Base-by-base conservation (phyloP, 495 filamentous ascomycete species). In the Lepidopterella palustris region DNA sequence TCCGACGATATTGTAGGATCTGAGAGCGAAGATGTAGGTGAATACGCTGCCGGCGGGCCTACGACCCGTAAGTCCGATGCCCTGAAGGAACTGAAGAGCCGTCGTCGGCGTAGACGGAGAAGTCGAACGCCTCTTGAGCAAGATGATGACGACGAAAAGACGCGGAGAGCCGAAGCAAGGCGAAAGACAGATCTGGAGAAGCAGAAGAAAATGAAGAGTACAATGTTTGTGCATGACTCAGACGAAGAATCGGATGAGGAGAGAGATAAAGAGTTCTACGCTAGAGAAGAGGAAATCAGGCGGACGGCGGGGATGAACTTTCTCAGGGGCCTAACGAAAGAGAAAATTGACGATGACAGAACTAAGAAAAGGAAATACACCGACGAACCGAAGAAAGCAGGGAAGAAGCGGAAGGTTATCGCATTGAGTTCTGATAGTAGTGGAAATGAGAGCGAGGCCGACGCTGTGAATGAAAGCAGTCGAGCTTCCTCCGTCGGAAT, bases 241-340 rank as follows among this genome's bases (percentile, higher is more conserved):
- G 90, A 93, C 55, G 89, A 95, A 56, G 89, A 95, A 60, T 86
- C 87, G 55, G 83, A 79, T 63, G 80, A 79, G 31, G 84, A 86
- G 51, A 75, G 76, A 39, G 82, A 88, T 66, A 71, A 70, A 55
- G 79, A 80, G 40, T 95, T 93, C 70, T 95, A 91, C 74, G 67
- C 68, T 5, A 73, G 77, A n/a, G 88, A 93, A 72, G 78, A 80
- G 70, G 73, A 79, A 58, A 72, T 78, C 59, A 72, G 84, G 59
- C 74, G 77, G 59, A 70, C 72, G 32, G 80, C 84, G 58, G 72
- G 72, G 50, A 71, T 74, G 49, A 74, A 77, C 29, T 71, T 83
- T 58, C 71, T 73, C 62, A 74, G 78, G 47, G 80, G 75, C 2
- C 50, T 84, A 32, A 53, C 52, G 10, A 42, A 57, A 5, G 58